Evolutionary conservation across 2,329 filamentous ascomycete genomes (phyloP).

Genomic region (Cercospora berteroae): DNA sequence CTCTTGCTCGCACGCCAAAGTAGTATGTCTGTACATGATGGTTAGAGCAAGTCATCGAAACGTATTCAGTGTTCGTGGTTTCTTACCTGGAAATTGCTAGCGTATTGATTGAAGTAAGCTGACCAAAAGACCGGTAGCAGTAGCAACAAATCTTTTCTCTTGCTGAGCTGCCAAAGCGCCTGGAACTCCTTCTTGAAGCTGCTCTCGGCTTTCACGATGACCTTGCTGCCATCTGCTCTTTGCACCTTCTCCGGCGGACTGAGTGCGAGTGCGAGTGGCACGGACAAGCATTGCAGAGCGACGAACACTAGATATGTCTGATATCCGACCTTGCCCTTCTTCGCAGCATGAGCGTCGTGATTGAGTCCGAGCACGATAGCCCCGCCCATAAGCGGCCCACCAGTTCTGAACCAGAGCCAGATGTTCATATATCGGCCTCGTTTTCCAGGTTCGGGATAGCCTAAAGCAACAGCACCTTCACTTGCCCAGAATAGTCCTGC

Average conservation of each 20-base stretch:
- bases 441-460: conserved; percentile 50
- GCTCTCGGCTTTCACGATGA: conserved; percentile 41
- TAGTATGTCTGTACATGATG: conserved; percentile 38
- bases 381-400: conserved; percentile 51
- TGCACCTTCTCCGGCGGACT: conserved; percentile 46
- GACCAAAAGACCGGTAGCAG: conserved; percentile 48
- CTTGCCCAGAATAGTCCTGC: conserved; percentile 54
- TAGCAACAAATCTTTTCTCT: conserved; percentile 38
- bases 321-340: conserved; percentile 38
- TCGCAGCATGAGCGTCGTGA: conserved; percentile 45
- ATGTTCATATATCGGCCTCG: conserved; percentile 50
- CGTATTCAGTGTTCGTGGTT: not conserved
- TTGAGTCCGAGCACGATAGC: conserved; percentile 50
- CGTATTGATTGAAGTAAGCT: conserved; percentile 48
- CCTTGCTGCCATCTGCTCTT: conserved; percentile 42
- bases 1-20: conserved; percentile 48
- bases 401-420: conserved; percentile 52
- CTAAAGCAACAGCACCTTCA: conserved; percentile 52
- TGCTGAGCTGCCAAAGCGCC: conserved; percentile 38
- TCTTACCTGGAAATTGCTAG: conserved; percentile 49
- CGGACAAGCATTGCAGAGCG: conserved; percentile 41
- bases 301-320: conserved; percentile 48
- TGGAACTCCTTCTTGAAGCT: conserved; percentile 43
- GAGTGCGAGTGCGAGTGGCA: conserved; percentile 43
- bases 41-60: not conserved